Conservation (phyloP, 345 rosid species). For the Dipteronia dyeriana region DNA sequence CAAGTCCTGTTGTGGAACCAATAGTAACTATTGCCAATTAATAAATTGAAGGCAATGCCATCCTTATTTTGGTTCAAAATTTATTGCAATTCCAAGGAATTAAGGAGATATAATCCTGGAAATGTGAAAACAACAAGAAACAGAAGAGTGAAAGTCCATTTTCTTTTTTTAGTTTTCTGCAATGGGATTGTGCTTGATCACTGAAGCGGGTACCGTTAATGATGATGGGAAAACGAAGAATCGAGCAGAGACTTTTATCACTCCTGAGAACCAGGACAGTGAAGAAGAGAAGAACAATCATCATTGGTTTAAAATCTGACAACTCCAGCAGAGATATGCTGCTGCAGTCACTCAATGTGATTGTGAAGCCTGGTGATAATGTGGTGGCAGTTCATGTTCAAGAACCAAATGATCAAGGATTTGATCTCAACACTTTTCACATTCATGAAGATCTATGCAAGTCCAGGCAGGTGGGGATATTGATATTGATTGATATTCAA, state of each 20-base stretch:
- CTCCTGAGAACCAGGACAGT: constrained; percentile 13
- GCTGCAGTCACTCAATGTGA: constrained; percentile 20
- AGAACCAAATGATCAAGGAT: constrained; percentile 22
- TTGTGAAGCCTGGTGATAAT: constrained; percentile 27
- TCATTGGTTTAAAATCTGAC: constrained; percentile 39
- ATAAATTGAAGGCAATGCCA: not conserved
- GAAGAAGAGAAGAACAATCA: constrained; percentile 32
- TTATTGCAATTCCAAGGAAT: not conserved
- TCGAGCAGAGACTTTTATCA: constrained; percentile 15
- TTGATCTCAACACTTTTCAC: constrained; percentile 42
- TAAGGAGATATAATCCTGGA: not conserved
- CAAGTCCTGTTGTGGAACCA: not conserved
- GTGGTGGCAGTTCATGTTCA: constrained; percentile 43
- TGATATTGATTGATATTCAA: not conserved
- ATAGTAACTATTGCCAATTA: not conserved
- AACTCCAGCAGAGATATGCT: constrained; percentile 36
- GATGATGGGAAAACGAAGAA: constrained; percentile 25
- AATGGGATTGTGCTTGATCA: constrained; percentile 22
- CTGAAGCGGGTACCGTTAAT: not conserved
- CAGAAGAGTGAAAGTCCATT: not conserved
- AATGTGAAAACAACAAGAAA: not conserved
- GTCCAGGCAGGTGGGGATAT: constrained; percentile 27
- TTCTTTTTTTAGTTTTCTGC: not conserved
- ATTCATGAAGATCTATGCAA: constrained; percentile 44
- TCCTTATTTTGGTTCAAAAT: constrained; percentile 2